A percentile compares a stretch with the other conserved stretches of the same genome.
These are phyloP conservation scores for Neopestalotiopsis sp. DNA, from an alignment of 2,329 filamentous ascomycete genomes.

Conservation along the genomic window DNA sequence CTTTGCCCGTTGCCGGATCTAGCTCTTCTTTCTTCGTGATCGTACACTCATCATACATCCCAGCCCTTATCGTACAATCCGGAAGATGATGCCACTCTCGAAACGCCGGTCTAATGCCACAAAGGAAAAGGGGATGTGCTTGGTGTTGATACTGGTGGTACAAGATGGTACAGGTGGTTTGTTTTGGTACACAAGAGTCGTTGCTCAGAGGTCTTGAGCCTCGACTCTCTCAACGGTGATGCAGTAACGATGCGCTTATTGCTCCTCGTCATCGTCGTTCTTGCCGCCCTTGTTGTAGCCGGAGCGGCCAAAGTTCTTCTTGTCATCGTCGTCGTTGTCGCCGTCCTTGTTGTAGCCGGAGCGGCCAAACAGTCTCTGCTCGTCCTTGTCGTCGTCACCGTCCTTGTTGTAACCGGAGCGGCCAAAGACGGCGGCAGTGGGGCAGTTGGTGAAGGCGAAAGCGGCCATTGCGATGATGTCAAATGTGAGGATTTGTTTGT, in stretches of 20 bases:
- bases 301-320: slow-evolving; percentile 34
- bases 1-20: not conserved
- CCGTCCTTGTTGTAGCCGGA: slow-evolving; percentile 38
- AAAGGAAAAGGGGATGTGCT: slow-evolving; percentile 13
- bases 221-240: not conserved
- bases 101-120: slow-evolving; percentile 15
- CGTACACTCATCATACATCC: not conserved
- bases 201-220: too few relatives aligned
- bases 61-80: not conserved
- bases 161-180: slow-evolving; percentile 14
- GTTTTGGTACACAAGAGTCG: not conserved
- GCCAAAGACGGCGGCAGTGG: slow-evolving; percentile 37
- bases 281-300: slow-evolving; percentile 41
- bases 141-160: slow-evolving; percentile 10
- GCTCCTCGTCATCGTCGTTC: slow-evolving; percentile 28
- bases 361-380: slow-evolving; percentile 36
- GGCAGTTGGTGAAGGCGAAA: slow-evolving; percentile 37
- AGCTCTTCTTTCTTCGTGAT: slow-evolving; percentile 1
- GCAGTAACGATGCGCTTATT: slow-evolving; percentile 3
- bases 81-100: not conserved
- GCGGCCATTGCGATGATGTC: slow-evolving; percentile 42
- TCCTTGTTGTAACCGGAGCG: slow-evolving; percentile 27
- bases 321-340: slow-evolving; percentile 40
- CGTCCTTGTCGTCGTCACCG: slow-evolving; percentile 24
- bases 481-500: slow-evolving; percentile 11